These are phyloP conservation scores for Sodiomyces alkalinus DNA, from an alignment of 2,329 filamentous ascomycete species.

Conservation along the genomic window DNA sequence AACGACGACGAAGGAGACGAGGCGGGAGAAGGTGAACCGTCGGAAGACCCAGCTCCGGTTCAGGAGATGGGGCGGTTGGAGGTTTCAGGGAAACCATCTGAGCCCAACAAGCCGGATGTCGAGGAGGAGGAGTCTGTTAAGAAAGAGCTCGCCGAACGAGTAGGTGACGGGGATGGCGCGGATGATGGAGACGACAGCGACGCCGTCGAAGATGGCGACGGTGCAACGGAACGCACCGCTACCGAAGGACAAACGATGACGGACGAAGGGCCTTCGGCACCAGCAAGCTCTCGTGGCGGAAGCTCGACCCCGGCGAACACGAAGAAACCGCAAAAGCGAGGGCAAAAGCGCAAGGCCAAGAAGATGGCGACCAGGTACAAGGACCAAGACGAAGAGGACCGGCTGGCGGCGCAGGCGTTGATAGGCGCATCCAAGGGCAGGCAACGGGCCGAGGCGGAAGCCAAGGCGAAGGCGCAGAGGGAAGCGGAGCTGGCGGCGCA, in stretches of 20 bases:
- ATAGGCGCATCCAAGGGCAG: constrained; percentile 61
- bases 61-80: too few species aligned
- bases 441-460: constrained; percentile 53
- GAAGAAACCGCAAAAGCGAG: constrained; percentile 41
- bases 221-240: constrained; percentile 10
- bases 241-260: constrained; percentile 3
- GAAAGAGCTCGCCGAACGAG: constrained; percentile 9
- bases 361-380: constrained; percentile 84
- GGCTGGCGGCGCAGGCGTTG: constrained; percentile 66
- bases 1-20: constrained; percentile 13
- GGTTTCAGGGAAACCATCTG: too few species aligned
- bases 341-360: constrained; percentile 71
- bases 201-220: constrained; percentile 13
- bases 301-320: constrained; percentile 4
- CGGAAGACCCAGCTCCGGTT: too few species aligned
- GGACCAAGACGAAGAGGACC: constrained; percentile 88
- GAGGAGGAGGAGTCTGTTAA: constrained; percentile 11
- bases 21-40: constrained; percentile 10
- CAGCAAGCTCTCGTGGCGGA: constrained; percentile 5
- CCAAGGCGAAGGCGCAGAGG: constrained; percentile 47
- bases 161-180: constrained; percentile 13
- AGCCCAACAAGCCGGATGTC: too few species aligned
- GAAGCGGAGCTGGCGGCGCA: constrained; percentile 60
- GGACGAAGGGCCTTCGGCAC: constrained; percentile 2
- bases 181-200: constrained; percentile 15